These are phyloP conservation scores for Euphorbia tirucalli DNA, from an alignment of 345 rosid species.

Conservation along the genomic window DNA sequence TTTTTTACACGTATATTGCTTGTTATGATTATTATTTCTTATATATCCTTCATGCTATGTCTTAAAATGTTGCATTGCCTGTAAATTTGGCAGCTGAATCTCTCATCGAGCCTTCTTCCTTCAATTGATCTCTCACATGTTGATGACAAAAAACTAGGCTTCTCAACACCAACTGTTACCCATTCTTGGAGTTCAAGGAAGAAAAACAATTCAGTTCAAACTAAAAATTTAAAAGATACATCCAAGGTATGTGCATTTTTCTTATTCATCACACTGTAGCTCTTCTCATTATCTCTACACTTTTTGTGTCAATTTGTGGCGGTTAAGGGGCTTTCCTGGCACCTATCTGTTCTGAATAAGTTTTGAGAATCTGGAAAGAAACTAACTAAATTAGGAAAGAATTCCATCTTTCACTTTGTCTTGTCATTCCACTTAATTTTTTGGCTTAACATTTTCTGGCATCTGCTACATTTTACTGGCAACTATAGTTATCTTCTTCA, in stretches of 20 bases:
- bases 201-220: slow-evolving; percentile 24
- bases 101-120: slow-evolving; percentile 54
- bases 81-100: slow-evolving; percentile 54
- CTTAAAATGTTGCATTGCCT: slow-evolving; percentile 2
- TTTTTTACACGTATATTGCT: too few species aligned
- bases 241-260: slow-evolving; percentile 48
- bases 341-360: not conserved
- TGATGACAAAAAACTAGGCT: slow-evolving; percentile 40
- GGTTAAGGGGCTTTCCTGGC: not conserved
- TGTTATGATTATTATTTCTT: not conserved
- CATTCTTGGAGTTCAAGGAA: slow-evolving; percentile 39
- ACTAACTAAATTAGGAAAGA: not conserved
- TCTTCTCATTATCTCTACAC: not conserved
- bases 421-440: not conserved
- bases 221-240: slow-evolving; percentile 30
- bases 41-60: not conserved
- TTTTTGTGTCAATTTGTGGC: not conserved
- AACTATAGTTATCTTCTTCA: not conserved
- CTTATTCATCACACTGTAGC: slow-evolving; percentile 13
- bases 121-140: slow-evolving; percentile 38
- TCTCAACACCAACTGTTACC: slow-evolving; percentile 41
- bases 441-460: not conserved
- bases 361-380: not conserved
- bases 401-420: not conserved
- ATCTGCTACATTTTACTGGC: not conserved